A percentile compares a stretch with the other conserved stretches of the same genome.
Conservation (phyloP, 768 basidiomycete genomes). For the Ramaria sp. region DNA sequence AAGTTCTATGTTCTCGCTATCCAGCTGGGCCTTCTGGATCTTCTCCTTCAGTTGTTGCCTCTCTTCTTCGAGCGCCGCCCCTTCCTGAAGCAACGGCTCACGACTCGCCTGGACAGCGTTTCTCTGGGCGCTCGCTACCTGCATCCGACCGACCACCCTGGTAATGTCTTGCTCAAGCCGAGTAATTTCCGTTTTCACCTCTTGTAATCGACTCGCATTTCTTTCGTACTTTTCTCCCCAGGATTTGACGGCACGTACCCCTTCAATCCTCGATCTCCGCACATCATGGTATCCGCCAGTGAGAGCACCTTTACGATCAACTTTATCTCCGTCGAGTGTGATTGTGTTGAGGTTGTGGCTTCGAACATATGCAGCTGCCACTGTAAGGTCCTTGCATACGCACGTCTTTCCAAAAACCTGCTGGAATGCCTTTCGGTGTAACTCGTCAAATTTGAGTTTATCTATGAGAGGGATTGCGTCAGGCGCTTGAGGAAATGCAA, state of each 20-base stretch:
- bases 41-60: slow-evolving; percentile 57
- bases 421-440: slow-evolving; percentile 75
- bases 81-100: slow-evolving; percentile 57
- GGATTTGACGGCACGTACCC: slow-evolving; percentile 59
- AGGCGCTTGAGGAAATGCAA: slow-evolving; percentile 53
- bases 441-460: slow-evolving; percentile 67
- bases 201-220: slow-evolving; percentile 51
- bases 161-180: slow-evolving; percentile 84
- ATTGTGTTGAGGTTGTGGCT: slow-evolving; percentile 94
- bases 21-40: slow-evolving; percentile 51
- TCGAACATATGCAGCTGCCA: slow-evolving; percentile 90
- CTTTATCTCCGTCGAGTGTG: slow-evolving; percentile 95
- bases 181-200: slow-evolving; percentile 62
- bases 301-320: slow-evolving; percentile 90
- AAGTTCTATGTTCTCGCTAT: slow-evolving; percentile 58
- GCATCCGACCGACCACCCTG: slow-evolving; percentile 55
- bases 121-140: slow-evolving; percentile 58
- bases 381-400: slow-evolving; percentile 85
- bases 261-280: slow-evolving; percentile 81
- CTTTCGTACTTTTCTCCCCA: slow-evolving; percentile 67
- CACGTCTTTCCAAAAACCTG: slow-evolving; percentile 98
- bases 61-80: slow-evolving; percentile 46
- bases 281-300: slow-evolving; percentile 96
- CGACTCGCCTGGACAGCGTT: slow-evolving; percentile 58
- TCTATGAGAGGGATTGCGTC: slow-evolving; percentile 74